Evolutionary conservation across 805 yeast species (phyloP), one percentile per base, ranked within the genome.

Genomic region (Candida ipomoeae): DNA sequence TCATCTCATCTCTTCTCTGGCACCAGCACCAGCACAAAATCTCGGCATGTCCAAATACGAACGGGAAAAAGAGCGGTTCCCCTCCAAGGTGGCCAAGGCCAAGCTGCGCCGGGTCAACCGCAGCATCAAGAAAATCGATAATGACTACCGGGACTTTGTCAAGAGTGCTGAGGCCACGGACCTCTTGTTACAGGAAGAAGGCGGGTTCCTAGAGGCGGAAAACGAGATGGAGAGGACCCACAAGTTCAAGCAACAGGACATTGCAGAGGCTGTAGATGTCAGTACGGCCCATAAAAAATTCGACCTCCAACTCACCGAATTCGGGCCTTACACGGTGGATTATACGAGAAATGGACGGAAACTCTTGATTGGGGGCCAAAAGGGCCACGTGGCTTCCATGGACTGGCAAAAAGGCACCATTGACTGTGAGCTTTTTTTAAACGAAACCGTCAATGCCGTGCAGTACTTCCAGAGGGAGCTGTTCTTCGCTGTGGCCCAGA

Each of bases 401-500:
- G 97, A 94, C 70, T 94, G 99, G 97, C 82, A 95, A 64, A 81
- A 83, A 37, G 98, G 98, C 13, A 75, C 73, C 37, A 70, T 92
- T 33, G 85, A 83, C 54, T 83, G 95, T 40, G 99, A 94, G 66
- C 67, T 94, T 48, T 82, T 88, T 62, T 72, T 94, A 20, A 84
- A 86, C 61, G 99, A 94, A 69, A 89, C 97, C 0, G 89, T 91
- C 10, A 81, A 88, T 62, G 94, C 91, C 2, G 97, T 91, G 23
- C 87, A 90, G 62, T 90, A 87, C 69, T 74, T 94, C 54, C 97
- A 92, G 62, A 90, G 86, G 63, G 95, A 91, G 63, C 97, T 90
- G 68, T 90, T 75, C 68, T 90, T 89, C 71, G 99, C 99, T 0
- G 96, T 85, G 15, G 98, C 99, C 1, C 99, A 94, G 70, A 91